Percentiles rank a stretch among this genome's conserved stretches.
Conservation (phyloP, 345 rosid genomes). For the Litchi chinensis region DNA sequence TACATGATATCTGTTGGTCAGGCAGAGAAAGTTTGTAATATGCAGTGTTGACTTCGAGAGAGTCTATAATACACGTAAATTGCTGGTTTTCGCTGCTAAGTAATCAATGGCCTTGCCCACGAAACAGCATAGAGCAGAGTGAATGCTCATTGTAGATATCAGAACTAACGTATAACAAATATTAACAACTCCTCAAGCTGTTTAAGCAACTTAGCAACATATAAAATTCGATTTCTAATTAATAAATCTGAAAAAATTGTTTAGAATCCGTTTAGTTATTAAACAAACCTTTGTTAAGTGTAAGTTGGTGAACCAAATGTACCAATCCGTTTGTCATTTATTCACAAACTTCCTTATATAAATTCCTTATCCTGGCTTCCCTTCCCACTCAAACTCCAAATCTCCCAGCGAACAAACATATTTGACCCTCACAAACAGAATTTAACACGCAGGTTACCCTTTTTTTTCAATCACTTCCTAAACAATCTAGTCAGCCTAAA, state of each 20-base stretch:
- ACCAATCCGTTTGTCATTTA: conserved; percentile 30
- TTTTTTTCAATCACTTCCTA: too few relatives aligned
- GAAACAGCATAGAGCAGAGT: neutral
- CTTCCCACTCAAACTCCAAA: conserved; percentile 21
- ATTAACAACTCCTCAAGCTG: conserved; percentile 1
- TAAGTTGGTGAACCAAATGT: conserved; percentile 38
- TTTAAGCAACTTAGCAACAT: neutral
- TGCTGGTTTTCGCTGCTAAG: neutral
- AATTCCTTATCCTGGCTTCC: conserved; percentile 1
- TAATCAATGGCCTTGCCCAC: neutral
- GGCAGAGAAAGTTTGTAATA: neutral
- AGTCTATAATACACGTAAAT: too few relatives aligned
- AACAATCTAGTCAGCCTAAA: neutral
- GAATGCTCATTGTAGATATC: neutral
- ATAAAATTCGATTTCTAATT: neutral
- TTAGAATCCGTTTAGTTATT: conserved; percentile 8
- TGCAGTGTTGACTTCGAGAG: neutral
- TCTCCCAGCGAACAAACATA: conserved; percentile 21
- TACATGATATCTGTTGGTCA: neutral
- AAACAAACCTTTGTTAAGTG: conserved; percentile 21
- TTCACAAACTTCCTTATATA: conserved; percentile 18
- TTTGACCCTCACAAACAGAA: conserved; percentile 18
- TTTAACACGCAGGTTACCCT: neutral
- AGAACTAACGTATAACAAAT: neutral
- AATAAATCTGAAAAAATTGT: neutral